A percentile compares a stretch with the other conserved stretches of the same genome.
Conservation (phyloP, 1,284 basidiomycete species). For the Ganoderma lucidum region DNA sequence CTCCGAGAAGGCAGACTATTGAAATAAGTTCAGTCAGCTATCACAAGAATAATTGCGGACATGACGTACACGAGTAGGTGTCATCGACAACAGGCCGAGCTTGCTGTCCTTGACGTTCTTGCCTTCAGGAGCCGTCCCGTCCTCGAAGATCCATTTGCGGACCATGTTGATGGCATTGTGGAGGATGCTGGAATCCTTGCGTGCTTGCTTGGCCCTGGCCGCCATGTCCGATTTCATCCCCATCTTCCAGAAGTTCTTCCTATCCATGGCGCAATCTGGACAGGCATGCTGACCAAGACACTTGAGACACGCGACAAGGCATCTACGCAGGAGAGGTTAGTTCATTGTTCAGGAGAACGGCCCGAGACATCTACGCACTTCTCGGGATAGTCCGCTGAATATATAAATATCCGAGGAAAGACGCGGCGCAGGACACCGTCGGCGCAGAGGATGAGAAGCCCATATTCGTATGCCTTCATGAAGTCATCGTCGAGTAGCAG, state of each 20-base stretch:
- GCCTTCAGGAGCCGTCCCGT: neutral
- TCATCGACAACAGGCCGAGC: neutral
- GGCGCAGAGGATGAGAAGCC: slow-evolving; percentile 1
- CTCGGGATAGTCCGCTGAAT: slow-evolving; percentile 17
- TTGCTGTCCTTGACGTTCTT: neutral
- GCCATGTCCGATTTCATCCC: neutral
- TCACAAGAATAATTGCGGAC: no score
- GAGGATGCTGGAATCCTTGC: neutral
- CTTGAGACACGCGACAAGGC: neutral
- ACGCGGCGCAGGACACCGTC: slow-evolving; percentile 10
- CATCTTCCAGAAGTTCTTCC: neutral
- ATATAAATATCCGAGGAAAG: slow-evolving; percentile 11
- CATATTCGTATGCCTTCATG: slow-evolving; percentile 7
- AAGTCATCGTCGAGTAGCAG: slow-evolving; percentile 35
- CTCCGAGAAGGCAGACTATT: slow-evolving; percentile 39
- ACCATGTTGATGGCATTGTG: neutral
- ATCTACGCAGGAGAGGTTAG: neutral
- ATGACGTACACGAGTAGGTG: neutral
- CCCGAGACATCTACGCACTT: slow-evolving; percentile 4
- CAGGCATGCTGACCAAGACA: neutral
- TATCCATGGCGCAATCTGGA: neutral
- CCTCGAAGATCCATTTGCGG: neutral
- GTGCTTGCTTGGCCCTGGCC: neutral
- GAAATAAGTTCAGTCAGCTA: neutral
- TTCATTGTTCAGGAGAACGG: no score